Evolutionary conservation across 768 basidiomycete species (phyloP).

Genomic region (Chalciporus pseudorubinellus): DNA sequence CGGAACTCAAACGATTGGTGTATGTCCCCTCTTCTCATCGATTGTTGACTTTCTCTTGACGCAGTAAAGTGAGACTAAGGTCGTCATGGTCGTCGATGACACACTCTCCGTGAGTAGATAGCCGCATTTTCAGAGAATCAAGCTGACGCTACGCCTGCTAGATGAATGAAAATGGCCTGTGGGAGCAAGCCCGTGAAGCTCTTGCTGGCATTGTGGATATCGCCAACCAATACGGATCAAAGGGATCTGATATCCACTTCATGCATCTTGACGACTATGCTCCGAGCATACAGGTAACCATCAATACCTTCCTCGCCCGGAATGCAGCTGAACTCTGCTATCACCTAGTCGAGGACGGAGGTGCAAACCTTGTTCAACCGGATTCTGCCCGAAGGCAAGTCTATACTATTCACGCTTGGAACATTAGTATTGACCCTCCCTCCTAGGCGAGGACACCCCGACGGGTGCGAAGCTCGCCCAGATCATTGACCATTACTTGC

Average conservation of each 20-base stretch:
- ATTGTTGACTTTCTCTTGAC: constrained; percentile 1
- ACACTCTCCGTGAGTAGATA: constrained; percentile 35
- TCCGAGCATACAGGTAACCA: too few relatives aligned
- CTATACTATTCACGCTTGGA: too few relatives aligned
- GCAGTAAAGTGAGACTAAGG: constrained; percentile 35
- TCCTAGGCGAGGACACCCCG: too few relatives aligned
- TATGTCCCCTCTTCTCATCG: constrained; percentile 14
- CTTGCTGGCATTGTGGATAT: too few relatives aligned
- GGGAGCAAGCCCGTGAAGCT: too few relatives aligned
- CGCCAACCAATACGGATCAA: too few relatives aligned
- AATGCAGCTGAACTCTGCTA: not conserved
- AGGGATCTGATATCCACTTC: constrained; percentile 45
- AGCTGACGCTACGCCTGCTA: constrained; percentile 7
- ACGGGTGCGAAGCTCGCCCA: too few relatives aligned
- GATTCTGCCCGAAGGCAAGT: too few relatives aligned
- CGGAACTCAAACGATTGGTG: constrained; percentile 23
- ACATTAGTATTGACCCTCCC: constrained; percentile 34
- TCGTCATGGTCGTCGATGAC: constrained; percentile 41
- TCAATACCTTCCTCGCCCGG: constrained; percentile 13
- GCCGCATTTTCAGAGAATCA: not conserved
- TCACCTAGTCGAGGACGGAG: constrained; percentile 31
- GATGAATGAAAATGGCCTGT: constrained; percentile 42
- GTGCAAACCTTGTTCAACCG: constrained; percentile 35
- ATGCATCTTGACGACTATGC: constrained; percentile 36
- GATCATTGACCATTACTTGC: too few relatives aligned